Conservation (phyloP, 2,329 filamentous ascomycete genomes). For the Didymella pinodella region DNA sequence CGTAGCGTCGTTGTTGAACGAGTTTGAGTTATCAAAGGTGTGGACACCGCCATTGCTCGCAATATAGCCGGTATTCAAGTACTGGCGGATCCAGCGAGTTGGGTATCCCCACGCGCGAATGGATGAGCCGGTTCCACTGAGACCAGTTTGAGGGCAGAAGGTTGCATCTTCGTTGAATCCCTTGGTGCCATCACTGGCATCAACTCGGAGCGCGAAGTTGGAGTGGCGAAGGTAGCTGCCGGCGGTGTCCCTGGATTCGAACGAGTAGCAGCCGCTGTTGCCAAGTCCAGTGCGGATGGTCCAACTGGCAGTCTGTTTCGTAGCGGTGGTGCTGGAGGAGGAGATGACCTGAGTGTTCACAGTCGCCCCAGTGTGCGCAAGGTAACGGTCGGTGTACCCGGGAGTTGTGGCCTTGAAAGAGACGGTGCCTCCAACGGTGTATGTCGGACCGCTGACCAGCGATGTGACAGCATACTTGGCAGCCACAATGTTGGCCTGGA, state of each 20-base stretch:
- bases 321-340: constrained; percentile 58
- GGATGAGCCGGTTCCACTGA: constrained; percentile 61
- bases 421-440: constrained; percentile 60
- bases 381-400: constrained; percentile 62
- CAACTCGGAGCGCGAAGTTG: constrained; percentile 60
- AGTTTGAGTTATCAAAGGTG: constrained; percentile 58
- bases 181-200: constrained; percentile 63
- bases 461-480: constrained; percentile 63
- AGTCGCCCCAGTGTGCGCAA: constrained; percentile 61
- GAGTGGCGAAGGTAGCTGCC: constrained; percentile 67
- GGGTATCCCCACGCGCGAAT: constrained; percentile 68
- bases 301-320: constrained; percentile 66
- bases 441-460: constrained; percentile 58
- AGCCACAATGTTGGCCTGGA: constrained; percentile 68
- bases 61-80: constrained; percentile 55
- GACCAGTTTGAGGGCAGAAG: constrained; percentile 64
- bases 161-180: constrained; percentile 68
- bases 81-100: constrained; percentile 67
- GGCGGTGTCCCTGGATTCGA: constrained; percentile 66
- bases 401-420: constrained; percentile 65
- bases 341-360: constrained; percentile 65
- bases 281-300: constrained; percentile 64
- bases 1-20: constrained; percentile 65
- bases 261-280: constrained; percentile 66
- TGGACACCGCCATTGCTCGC: constrained; percentile 66